A percentile compares a stretch with the other conserved stretches of the same genome.
phyloP scores from a whole-genome alignment of 2,329 filamentous ascomycete genomes.

The Karstenula rhodostoma region DNA sequence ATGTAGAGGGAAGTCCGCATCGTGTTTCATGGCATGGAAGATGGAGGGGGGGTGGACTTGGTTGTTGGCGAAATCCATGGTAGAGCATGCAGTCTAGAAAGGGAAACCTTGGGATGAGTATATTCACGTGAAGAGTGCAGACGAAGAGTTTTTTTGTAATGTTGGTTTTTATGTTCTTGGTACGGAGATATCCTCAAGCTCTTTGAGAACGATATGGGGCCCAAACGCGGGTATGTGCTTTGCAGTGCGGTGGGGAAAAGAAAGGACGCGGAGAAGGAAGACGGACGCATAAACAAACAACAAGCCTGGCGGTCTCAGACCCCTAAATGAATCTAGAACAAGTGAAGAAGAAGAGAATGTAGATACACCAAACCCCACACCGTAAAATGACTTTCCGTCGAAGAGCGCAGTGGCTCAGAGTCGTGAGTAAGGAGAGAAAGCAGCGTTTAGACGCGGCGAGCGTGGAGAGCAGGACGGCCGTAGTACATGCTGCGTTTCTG shows the following conservation, averaged over 20 bases:
- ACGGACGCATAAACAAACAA: background rate
- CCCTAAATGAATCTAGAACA: conserved; percentile 1
- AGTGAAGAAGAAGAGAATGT: conserved; percentile 14
- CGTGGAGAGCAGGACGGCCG: conserved; percentile 39
- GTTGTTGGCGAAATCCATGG: background rate
- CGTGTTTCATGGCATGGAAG: background rate
- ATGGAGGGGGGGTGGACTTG: background rate
- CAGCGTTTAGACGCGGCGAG: conserved; percentile 13
- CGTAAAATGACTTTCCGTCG: conserved; percentile 4
- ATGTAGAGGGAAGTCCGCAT: background rate
- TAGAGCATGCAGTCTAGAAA: too few species aligned
- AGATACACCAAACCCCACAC: conserved; percentile 13
- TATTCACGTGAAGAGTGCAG: background rate
- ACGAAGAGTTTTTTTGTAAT: too few species aligned
- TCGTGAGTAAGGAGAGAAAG: background rate
- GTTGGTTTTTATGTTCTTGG: too few species aligned
- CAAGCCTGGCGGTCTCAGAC: conserved; percentile 18
- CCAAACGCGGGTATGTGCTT: conserved; percentile 10
- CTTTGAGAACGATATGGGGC: conserved; percentile 15
- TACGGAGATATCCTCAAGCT: conserved; percentile 9
- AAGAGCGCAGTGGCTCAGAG: background rate
- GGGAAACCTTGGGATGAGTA: too few species aligned
- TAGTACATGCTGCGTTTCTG: conserved; percentile 39
- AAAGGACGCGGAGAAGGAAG: background rate
- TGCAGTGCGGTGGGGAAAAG: conserved; percentile 2